Evolutionary conservation across 306 rosid species (phyloP), one percentile per base, ranked within the genome.

Genomic region (Comarum palustre): DNA sequence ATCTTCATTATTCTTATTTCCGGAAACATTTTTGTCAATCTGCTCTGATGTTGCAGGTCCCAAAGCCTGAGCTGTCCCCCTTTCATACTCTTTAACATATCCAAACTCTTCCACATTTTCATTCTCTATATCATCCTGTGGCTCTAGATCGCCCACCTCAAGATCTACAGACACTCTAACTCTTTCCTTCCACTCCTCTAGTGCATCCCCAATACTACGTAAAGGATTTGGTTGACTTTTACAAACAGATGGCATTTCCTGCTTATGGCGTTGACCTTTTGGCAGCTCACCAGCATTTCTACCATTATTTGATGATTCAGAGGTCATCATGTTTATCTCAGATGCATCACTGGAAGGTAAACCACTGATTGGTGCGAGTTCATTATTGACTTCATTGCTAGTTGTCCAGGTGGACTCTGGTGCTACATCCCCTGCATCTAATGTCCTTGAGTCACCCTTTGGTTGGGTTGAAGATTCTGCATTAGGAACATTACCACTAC

Each of bases 1-100:
- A 59, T 85, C 89, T 69, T 79, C 78, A 65, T 82, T 83, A 45
- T 32, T 48, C 77, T 72, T 85, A 72, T 77, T 69, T 15, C 50
- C 68, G 70, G 80, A 76, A 70, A 84, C 78, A 77, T 80, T 87
- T 80, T 43, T 81, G 74, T 89, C 88, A 34, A 81, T 79, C 84
- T 94, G 98, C 71, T 94, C 98, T 29, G 86, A 61, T 22, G 90
- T 87, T 70, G 98, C 98, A 71, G 91, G 90, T 20, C 98, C 98
- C 88, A 91, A 58, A 31, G 98, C 96, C 83, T 94, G 98, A 46
- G 86, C 81, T 39, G 92, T 89, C 29, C 98, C 98, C 81, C 80
- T 82, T 54, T 86, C 97, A 73, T 80, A 85, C 79, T 88, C 90
- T 6, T 91, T 72, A 54, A 94, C 97, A 78, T 76, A 91, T 36